These are phyloP conservation scores for Dalechampia spathulata DNA, from an alignment of 441 rosid species.

Conservation along the genomic window DNA sequence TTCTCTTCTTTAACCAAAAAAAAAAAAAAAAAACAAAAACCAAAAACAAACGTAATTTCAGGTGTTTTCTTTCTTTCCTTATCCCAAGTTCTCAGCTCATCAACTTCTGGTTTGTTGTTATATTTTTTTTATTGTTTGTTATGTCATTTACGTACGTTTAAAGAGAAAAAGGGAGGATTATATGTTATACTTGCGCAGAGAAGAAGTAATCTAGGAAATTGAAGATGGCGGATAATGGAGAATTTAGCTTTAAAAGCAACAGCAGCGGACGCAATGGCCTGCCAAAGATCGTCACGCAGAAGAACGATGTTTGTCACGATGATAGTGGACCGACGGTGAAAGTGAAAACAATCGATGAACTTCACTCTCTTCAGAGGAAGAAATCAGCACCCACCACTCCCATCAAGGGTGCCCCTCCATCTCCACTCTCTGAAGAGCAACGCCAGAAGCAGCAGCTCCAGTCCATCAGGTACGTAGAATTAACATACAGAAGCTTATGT, in stretches of 20 bases:
- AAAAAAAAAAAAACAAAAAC: too few species aligned
- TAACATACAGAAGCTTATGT: too few species aligned
- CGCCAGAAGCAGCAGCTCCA: slow-evolving; percentile 75
- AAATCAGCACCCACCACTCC: slow-evolving; percentile 74
- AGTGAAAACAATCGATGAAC: slow-evolving; percentile 71
- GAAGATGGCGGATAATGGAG: slow-evolving; percentile 19
- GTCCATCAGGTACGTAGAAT: slow-evolving; percentile 55
- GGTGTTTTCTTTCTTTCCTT: too few species aligned
- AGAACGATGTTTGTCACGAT: slow-evolving; percentile 49
- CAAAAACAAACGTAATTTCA: too few species aligned
- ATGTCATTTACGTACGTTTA: too few species aligned
- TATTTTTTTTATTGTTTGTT: too few species aligned
- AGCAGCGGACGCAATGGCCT: slow-evolving; percentile 18
- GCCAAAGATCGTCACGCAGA: slow-evolving; percentile 54
- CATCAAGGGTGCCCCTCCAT: slow-evolving; percentile 32
- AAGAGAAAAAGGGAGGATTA: too few species aligned
- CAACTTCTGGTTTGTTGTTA: too few species aligned
- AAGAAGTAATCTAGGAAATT: neutral
- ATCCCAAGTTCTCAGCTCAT: too few species aligned
- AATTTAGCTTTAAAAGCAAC: slow-evolving; percentile 20
- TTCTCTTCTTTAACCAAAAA: too few species aligned
- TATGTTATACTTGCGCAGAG: too few species aligned
- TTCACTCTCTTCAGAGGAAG: slow-evolving; percentile 70
- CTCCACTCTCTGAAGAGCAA: slow-evolving; percentile 51
- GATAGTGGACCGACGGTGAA: slow-evolving; percentile 60